These are phyloP conservation scores for Eutrema yunnanense DNA, from an alignment of 345 rosid species.

Conservation along the genomic window DNA sequence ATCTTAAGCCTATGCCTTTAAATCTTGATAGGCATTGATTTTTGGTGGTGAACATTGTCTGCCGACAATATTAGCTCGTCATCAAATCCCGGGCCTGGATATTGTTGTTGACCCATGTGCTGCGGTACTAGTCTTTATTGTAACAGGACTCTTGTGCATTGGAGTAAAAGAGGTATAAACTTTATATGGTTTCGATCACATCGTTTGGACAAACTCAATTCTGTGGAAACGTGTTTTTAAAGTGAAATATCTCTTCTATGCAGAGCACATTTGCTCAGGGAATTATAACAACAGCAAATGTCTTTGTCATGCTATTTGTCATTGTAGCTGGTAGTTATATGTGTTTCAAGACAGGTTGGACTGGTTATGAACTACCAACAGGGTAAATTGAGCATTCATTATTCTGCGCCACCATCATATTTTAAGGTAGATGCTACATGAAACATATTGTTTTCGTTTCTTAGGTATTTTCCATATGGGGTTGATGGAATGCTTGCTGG, in stretches of 20 bases:
- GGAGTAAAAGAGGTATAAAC: constrained; percentile 89
- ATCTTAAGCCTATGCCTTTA: background rate
- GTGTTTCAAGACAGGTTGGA: constrained; percentile 85
- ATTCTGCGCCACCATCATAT: background rate
- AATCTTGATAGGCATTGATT: constrained; percentile 54
- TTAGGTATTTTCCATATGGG: constrained; percentile 85
- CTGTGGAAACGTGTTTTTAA: background rate
- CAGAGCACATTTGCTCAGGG: constrained; percentile 88
- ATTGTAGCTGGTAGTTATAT: constrained; percentile 72
- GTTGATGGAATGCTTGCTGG: constrained; percentile 97
- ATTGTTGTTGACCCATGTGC: constrained; percentile 92
- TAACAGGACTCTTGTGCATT: constrained; percentile 78
- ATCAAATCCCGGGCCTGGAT: constrained; percentile 75
- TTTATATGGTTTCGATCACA: background rate
- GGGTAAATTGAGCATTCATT: constrained; percentile 48
- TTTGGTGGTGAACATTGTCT: constrained; percentile 78
- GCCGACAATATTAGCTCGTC: constrained; percentile 45
- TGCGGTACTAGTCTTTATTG: constrained; percentile 62
- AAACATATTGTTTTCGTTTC: background rate
- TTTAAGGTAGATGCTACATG: constrained; percentile 1
- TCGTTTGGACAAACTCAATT: background rate
- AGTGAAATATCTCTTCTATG: constrained; percentile 6
- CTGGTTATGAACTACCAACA: constrained; percentile 41
- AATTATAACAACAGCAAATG: constrained; percentile 66
- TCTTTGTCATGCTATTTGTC: constrained; percentile 80